phyloP scores from a whole-genome alignment of 805 yeast species.

The Saturnispora galanensis region DNA sequence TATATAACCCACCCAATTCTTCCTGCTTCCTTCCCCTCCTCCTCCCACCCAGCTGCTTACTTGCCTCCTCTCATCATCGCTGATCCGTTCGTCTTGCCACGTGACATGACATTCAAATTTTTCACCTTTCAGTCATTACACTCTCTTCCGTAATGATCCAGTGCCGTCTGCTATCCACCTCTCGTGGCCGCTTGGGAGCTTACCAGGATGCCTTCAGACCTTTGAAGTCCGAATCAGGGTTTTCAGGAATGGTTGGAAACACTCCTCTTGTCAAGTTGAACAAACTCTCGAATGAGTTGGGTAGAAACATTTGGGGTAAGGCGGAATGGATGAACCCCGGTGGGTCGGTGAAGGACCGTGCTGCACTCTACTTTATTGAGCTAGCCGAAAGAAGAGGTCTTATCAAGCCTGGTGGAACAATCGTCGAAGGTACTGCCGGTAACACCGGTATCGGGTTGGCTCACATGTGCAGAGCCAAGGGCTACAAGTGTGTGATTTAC shows the following conservation, averaged over 20 bases:
- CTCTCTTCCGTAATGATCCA: not conserved
- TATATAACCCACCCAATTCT: no score
- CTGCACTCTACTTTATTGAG: constrained; percentile 66
- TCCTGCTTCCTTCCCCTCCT: no score
- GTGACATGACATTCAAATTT: not conserved
- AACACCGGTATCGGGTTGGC: constrained; percentile 92
- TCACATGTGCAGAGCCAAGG: constrained; percentile 68
- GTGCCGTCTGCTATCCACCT: constrained; percentile 14
- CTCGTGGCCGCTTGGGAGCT: constrained; percentile 12
- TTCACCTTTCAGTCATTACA: not conserved
- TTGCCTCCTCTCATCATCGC: no score
- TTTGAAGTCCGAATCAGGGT: constrained; percentile 53
- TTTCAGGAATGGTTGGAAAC: constrained; percentile 84
- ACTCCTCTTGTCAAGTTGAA: constrained; percentile 71
- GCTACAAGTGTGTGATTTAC: constrained; percentile 78
- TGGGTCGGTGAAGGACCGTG: constrained; percentile 86
- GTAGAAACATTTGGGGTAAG: constrained; percentile 75
- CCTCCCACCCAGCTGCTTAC: no score
- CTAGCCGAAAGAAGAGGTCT: constrained; percentile 68
- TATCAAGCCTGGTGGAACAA: constrained; percentile 69
- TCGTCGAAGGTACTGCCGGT: constrained; percentile 95
- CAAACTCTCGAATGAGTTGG: constrained; percentile 44
- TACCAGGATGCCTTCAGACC: constrained; percentile 46
- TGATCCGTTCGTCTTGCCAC: no score
- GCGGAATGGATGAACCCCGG: constrained; percentile 94